These are phyloP conservation scores for Toxoplasma gondii DNA, from an alignment of 169 alveolate species.

Conservation along the genomic window DNA sequence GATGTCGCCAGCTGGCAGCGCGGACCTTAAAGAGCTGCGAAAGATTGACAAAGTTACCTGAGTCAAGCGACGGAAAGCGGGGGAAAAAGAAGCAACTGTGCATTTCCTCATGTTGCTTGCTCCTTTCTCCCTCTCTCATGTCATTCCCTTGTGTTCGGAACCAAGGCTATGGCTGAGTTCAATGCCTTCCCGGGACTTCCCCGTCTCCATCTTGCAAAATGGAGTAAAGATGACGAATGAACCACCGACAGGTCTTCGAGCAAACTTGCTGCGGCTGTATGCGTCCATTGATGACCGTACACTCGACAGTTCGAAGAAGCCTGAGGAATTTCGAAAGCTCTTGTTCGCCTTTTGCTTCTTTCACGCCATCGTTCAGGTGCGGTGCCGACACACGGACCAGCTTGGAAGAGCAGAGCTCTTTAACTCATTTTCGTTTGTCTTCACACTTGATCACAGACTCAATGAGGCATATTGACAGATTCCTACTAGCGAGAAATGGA, in stretches of 20 bases:
- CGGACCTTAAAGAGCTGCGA: no score
- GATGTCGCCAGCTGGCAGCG: no score
- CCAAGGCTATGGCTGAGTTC: slow-evolving; percentile 91
- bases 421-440: neutral
- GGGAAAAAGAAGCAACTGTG: no score
- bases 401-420: neutral
- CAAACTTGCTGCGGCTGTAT: slow-evolving; percentile 81
- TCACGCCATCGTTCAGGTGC: slow-evolving; percentile 94
- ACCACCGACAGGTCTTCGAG: slow-evolving; percentile 95
- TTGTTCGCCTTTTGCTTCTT: slow-evolving; percentile 94
- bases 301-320: slow-evolving; percentile 81
- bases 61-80: no score
- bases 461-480: neutral
- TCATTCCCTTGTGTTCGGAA: neutral
- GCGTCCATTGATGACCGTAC: slow-evolving; percentile 58
- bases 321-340: slow-evolving; percentile 87
- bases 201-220: slow-evolving; percentile 81
- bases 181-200: slow-evolving; percentile 88
- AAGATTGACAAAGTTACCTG: no score
- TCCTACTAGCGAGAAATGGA: neutral
- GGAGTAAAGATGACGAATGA: slow-evolving; percentile 94
- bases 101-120: no score
- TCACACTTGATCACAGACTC: neutral
- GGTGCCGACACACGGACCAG: slow-evolving; percentile 38
- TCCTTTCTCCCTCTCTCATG: no score